These are phyloP conservation scores for apple (Malus domestica) DNA, from an alignment of 306 rosid genomes.

Conservation along the genomic window ASM211411v1 NC_041795.1:21896001-21896500, in stretches of 20 bases:
- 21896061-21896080: neutral
- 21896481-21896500: conserved; percentile 79
- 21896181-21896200: neutral
- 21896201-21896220: conserved; percentile 3
- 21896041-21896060: neutral
- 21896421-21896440: conserved; percentile 90
- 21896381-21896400: conserved; percentile 56
- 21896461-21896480: conserved; percentile 70
- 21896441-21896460: conserved; percentile 80
- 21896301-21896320: conserved; percentile 96
- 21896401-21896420: conserved; percentile 84
- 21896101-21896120: neutral
- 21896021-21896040: neutral
- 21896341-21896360: conserved; percentile 74
- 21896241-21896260: conserved; percentile 98
- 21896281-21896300: conserved; percentile 83
- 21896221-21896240: conserved; percentile 54
- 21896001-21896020: conserved; percentile 13
- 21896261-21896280: conserved; percentile 73
- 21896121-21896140: neutral
- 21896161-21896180: conserved; percentile 5
- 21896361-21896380: conserved; percentile 52
- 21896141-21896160: neutral
- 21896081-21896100: neutral
- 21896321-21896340: conserved; percentile 89